Base-by-base conservation (phyloP, 73 alveolate species). In the Blepharisma stoltei region DNA sequence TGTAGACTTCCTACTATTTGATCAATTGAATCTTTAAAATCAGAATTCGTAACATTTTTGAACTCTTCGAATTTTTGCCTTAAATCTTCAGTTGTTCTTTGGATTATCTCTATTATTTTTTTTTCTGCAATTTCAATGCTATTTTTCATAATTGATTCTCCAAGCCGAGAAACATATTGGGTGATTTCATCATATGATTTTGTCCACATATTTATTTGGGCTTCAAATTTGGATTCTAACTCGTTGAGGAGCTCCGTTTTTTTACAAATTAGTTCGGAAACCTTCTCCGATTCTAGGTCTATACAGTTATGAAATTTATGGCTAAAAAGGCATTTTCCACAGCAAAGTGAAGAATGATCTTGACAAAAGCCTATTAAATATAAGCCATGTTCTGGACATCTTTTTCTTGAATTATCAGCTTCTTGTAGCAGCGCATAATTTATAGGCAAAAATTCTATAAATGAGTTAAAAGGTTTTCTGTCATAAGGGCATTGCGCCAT, bases 311-410 rank as follows among this genome's bases (percentile, higher is more conserved):
- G 73, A 60, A n/a, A 14, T 60, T 9, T 18, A 60, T 60, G 73
- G 18, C 46, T 14, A 5, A 60, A 18, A 14, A 60, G 38, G 47
- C 73, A 60, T 60, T 25, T 60, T 60, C 73, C 73, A 60, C 73
- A 60, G n/a, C 14, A 60, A 60, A 60, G 49, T 0, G 48, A 8
- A 2, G 49, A 60, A 25, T 60, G 49, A 9, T 60, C 73, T 25
- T 14, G 18, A 5, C 73, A 60, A 60, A 20, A 60, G 23, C 46
- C 73, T 14, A 60, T 25, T 8, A 60, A 14, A 8, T 60, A n/a
- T 9, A 60, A 20, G 73, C 73, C 73, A 60, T 60, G 73, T 9
- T 14, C 38, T 25, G 38, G 73, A 47, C 73, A 60, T 14, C 18
- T 60, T 25, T 60, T 14, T 20, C 18, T 0, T 4, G 11, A 8